Evolutionary conservation across 805 yeast species (phyloP), one percentile per base, ranked within the genome.

Genomic region (Saturnispora saitoi): DNA sequence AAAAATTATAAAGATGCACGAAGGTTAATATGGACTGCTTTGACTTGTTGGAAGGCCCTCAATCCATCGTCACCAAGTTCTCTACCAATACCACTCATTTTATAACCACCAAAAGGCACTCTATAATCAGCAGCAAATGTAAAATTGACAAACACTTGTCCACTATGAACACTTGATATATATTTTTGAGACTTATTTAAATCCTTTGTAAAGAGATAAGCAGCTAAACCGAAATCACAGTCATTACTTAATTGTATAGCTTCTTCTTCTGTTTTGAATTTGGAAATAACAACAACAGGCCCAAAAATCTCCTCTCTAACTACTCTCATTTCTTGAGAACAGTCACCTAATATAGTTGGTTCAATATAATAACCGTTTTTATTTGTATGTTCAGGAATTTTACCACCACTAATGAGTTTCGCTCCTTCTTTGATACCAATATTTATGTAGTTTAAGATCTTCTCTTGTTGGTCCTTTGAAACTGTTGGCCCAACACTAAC

Each of bases 21-120:
- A 31, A 65, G 52, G 46, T 65, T 67, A 47, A 62, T 54, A 73
- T 90, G 83, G 50, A 90, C 95, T 45, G 96, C 84, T 76, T 90
- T 91, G 56, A 73, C 76, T 67, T 87, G 95, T 54, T 87, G 80
- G 75, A 89, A 91, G 67, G 81, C 83, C 52, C 83, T 86, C 60
- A 91, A 69, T 50, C 95, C 95, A 55, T 87, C 90, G 52, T 76
- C 77, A 61, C 96, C 96, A 76, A 89, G 80, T 73, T 91, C 96
- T 68, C 95, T 80, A 63, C 98, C 97, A 53, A 84, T 73, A 68
- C 98, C 98, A 50, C 93, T 82, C 75, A 81, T 80, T 67, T 87
- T 87, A 73, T 75, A 85, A 42, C 96, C 96, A 59, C 96, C 96
- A 67, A 90, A 90, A 61, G 96, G 96, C 67, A 90, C 84, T 66